Percentiles rank a stretch among this genome's conserved stretches.
phyloP scores from a whole-genome alignment of 2,329 filamentous ascomycete species.

The Aspergillus ochraceus region DNA sequence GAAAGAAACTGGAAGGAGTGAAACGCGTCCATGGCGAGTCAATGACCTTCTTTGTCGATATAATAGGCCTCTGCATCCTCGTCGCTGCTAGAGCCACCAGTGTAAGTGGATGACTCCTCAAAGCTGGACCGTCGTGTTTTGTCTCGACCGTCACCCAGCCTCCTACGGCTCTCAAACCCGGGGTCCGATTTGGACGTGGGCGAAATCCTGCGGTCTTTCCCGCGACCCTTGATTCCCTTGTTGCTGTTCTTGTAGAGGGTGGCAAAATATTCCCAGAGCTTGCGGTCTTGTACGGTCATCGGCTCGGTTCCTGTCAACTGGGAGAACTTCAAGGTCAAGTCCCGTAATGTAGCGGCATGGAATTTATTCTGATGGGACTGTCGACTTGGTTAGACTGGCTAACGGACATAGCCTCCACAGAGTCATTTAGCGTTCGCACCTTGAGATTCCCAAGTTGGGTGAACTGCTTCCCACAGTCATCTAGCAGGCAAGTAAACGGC shows the following conservation, averaged over 20 bases:
- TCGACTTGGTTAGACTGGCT: constrained; percentile 10
- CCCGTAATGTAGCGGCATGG: constrained; percentile 71
- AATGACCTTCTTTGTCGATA: constrained; percentile 23
- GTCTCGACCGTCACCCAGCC: constrained; percentile 27
- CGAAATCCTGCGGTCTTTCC: constrained; percentile 66
- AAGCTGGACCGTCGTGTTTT: constrained; percentile 26
- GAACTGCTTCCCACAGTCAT: constrained; percentile 83
- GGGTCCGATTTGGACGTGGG: constrained; percentile 27
- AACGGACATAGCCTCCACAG: background rate
- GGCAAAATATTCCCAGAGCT: constrained; percentile 81
- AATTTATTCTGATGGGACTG: constrained; percentile 94
- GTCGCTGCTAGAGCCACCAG: constrained; percentile 33
- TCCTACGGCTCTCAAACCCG: constrained; percentile 17
- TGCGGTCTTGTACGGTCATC: constrained; percentile 68
- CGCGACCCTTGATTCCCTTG: constrained; percentile 95
- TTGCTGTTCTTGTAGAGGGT: constrained; percentile 96
- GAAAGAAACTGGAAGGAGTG: background rate
- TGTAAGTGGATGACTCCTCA: constrained; percentile 32
- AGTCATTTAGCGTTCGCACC: constrained; percentile 46
- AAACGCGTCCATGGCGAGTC: background rate
- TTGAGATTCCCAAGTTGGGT: constrained; percentile 92
- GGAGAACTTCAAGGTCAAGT: constrained; percentile 70
- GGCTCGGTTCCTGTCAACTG: constrained; percentile 60
- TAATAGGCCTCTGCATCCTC: constrained; percentile 31
- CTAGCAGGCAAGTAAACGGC: constrained; percentile 77